Conservation (phyloP, 2,329 filamentous ascomycete species). For the Calycina marina region DNA sequence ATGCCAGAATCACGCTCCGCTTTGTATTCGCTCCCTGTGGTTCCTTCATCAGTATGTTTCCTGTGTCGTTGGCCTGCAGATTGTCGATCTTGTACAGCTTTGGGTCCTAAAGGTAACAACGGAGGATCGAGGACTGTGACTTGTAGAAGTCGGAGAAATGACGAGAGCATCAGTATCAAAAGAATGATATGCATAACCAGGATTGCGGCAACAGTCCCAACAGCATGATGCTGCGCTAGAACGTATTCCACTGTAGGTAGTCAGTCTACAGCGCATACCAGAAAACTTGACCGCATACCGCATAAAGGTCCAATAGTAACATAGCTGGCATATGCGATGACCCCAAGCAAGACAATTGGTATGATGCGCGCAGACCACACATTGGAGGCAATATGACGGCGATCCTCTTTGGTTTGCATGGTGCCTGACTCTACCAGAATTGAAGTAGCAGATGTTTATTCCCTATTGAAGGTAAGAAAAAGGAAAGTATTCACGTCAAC, state of each 20-base stretch:
- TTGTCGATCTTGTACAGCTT: constrained; percentile 9
- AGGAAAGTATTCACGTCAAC: no score
- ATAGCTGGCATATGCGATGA: constrained; percentile 57
- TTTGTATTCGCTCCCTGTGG: constrained; percentile 14
- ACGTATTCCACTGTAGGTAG: constrained; percentile 52
- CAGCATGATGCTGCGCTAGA: constrained; percentile 31
- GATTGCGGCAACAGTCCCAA: constrained; percentile 49
- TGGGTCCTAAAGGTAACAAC: constrained; percentile 50
- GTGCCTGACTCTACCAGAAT: no score
- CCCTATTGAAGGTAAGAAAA: no score
- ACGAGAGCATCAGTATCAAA: constrained; percentile 46
- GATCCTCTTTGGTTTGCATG: constrained; percentile 6
- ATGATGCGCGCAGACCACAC: constrained; percentile 33
- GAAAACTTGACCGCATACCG: constrained; percentile 31
- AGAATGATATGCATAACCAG: constrained; percentile 61
- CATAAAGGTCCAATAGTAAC: constrained; percentile 53
- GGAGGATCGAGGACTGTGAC: constrained; percentile 59
- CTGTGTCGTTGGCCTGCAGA: constrained; percentile 15
- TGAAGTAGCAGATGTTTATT: no score
- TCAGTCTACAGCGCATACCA: constrained; percentile 2
- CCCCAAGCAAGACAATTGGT: constrained; percentile 51
- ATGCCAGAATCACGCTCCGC: constrained; percentile 6
- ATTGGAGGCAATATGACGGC: constrained; percentile 10
- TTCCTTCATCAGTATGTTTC: constrained; percentile 7
- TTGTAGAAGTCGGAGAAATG: constrained; percentile 59